Percentiles rank a stretch among this genome's conserved stretches.
Conservation (phyloP, 257 asterid genomes). For the Solanum sejunctum region DNA sequence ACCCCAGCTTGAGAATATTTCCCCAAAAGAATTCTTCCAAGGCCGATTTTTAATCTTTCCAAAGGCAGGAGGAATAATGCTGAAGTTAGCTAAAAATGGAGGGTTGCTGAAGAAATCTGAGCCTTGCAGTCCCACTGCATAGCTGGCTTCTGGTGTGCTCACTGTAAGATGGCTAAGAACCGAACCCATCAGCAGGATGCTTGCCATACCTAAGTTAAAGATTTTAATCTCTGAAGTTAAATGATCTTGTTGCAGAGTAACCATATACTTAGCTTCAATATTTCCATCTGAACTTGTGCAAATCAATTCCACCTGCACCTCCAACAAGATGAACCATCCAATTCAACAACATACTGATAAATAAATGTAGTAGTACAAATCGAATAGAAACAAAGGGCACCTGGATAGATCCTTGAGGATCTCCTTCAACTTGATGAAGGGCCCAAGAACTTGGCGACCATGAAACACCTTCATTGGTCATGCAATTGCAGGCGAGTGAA, state of each 20-base stretch:
- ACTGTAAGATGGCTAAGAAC: constrained; percentile 48
- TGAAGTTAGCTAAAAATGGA: constrained; percentile 31
- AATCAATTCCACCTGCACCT: constrained; percentile 39
- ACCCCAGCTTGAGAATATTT: constrained; percentile 24
- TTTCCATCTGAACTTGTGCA: constrained; percentile 15
- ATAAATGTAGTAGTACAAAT: neutral
- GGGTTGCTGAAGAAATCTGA: constrained; percentile 51
- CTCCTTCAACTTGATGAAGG: constrained; percentile 34
- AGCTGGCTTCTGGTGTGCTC: constrained; percentile 79
- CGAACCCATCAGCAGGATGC: constrained; percentile 37
- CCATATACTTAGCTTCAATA: constrained; percentile 32
- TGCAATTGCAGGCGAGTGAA: constrained; percentile 30
- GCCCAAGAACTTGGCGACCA: constrained; percentile 49
- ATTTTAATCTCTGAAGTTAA: constrained; percentile 38
- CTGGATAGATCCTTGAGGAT: constrained; percentile 45
- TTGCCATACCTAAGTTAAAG: constrained; percentile 21
- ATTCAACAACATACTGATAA: neutral
- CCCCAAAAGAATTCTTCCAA: constrained; percentile 12
- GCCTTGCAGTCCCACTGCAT: constrained; percentile 53
- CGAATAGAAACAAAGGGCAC: constrained; percentile 3
- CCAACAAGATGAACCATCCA: neutral
- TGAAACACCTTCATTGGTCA: constrained; percentile 16
- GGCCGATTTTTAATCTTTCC: constrained; percentile 1
- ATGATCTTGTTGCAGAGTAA: constrained; percentile 33
- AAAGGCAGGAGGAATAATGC: constrained; percentile 44